A percentile compares a stretch with the other conserved stretches of the same genome.
These are phyloP conservation scores for Auricularia sp. DNA, from an alignment of 768 basidiomycete genomes.

Conservation along the genomic window DNA sequence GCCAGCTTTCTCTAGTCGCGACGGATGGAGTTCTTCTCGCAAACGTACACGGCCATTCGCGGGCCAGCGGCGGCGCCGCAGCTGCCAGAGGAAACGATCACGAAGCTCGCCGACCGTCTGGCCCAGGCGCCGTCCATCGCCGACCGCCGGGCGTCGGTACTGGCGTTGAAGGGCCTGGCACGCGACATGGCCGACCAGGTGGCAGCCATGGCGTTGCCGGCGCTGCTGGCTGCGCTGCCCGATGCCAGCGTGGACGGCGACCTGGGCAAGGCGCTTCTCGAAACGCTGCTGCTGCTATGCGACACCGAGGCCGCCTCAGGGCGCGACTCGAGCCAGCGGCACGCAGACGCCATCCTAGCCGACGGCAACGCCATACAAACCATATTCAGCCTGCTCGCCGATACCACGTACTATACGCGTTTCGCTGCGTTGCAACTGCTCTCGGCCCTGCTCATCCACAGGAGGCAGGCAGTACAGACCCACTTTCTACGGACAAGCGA, in stretches of 20 bases:
- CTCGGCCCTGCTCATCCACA: constrained; percentile 68
- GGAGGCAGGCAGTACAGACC: constrained; percentile 73
- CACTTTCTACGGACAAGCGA: constrained; percentile 77
- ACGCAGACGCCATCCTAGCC: constrained; percentile 71
- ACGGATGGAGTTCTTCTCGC: constrained; percentile 72
- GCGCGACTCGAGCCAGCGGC: constrained; percentile 71
- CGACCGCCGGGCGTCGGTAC: constrained; percentile 87
- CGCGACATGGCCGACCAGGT: constrained; percentile 89
- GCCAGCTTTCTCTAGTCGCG: no score
- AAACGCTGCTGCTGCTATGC: constrained; percentile 79
- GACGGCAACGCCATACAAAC: constrained; percentile 64
- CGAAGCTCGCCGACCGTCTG: constrained; percentile 78
- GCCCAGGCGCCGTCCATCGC: constrained; percentile 84
- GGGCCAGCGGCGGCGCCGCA: constrained; percentile 79
- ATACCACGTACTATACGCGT: constrained; percentile 71
- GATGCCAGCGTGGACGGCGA: constrained; percentile 89
- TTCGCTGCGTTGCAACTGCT: constrained; percentile 79
- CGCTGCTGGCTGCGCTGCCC: constrained; percentile 70
- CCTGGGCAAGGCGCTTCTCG: constrained; percentile 84
- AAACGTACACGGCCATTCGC: constrained; percentile 77
- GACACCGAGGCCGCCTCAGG: constrained; percentile 37
- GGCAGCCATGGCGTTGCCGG: constrained; percentile 63
- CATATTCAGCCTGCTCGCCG: constrained; percentile 65
- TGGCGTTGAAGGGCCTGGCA: constrained; percentile 84
- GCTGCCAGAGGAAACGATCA: constrained; percentile 76